Evolutionary conservation across 2,329 filamentous ascomycete genomes (phyloP).

Genomic region (Ascomycota sp.): DNA sequence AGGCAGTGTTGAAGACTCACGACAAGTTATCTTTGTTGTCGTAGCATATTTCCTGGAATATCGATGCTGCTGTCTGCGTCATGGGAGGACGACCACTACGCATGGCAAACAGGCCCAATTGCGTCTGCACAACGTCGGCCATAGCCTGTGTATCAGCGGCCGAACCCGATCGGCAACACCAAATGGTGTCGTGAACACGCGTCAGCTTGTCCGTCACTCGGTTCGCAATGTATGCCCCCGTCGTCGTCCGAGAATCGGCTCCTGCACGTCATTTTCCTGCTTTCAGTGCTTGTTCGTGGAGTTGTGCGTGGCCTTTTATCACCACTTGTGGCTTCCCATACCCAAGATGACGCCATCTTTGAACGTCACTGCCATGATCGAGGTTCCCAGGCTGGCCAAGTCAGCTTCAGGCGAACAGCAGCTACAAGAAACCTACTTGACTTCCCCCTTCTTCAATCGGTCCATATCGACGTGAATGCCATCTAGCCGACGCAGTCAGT

Average conservation of each 20-base stretch:
- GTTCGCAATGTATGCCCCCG: slow-evolving; percentile 95
- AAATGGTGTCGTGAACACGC: slow-evolving; percentile 95
- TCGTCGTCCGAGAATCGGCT: slow-evolving; percentile 92
- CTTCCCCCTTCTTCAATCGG: slow-evolving; percentile 92
- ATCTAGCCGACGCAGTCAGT: slow-evolving; percentile 36
- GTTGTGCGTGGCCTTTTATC: no score
- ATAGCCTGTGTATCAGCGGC: slow-evolving; percentile 96
- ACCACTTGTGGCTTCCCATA: slow-evolving; percentile 14
- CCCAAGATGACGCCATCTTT: slow-evolving; percentile 91
- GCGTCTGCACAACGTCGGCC: slow-evolving; percentile 93
- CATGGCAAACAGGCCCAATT: slow-evolving; percentile 81
- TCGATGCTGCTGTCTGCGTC: slow-evolving; percentile 81
- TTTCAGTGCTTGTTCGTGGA: no score
- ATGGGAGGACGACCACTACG: slow-evolving; percentile 77
- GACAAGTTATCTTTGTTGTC: slow-evolving; percentile 86
- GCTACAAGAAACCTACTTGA: slow-evolving; percentile 49
- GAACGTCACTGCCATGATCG: slow-evolving; percentile 99
- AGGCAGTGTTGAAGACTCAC: slow-evolving; percentile 26
- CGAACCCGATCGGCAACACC: slow-evolving; percentile 96
- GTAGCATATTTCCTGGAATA: slow-evolving; percentile 98
- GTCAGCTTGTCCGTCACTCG: slow-evolving; percentile 98
- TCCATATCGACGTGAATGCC: slow-evolving; percentile 99
- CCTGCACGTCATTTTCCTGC: slow-evolving; percentile 25
- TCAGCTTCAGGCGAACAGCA: slow-evolving; percentile 3
- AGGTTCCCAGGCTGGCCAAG: slow-evolving; percentile 63